These are phyloP conservation scores for Calonectria hongkongensis DNA, from an alignment of 2,329 filamentous ascomycete species.

Conservation along the genomic window DNA sequence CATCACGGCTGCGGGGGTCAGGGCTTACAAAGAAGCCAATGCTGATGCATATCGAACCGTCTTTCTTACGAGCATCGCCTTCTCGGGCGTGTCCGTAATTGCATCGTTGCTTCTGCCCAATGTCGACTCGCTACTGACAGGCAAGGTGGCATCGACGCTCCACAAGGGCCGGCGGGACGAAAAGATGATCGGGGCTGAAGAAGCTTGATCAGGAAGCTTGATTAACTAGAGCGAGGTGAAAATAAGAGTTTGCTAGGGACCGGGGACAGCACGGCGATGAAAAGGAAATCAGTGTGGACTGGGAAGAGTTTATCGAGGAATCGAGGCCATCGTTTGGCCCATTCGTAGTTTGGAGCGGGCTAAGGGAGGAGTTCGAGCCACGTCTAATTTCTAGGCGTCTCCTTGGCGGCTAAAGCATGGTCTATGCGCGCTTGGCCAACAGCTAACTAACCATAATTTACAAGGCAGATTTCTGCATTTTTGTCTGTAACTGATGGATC, in stretches of 20 bases:
- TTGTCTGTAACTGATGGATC: not conserved
- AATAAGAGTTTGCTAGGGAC: not conserved
- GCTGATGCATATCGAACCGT: slow-evolving; percentile 59
- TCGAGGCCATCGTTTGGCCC: slow-evolving; percentile 10
- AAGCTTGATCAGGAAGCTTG: slow-evolving; percentile 20
- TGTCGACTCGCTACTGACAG: slow-evolving; percentile 58
- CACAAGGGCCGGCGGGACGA: slow-evolving; percentile 53
- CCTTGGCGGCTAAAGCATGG: slow-evolving; percentile 3
- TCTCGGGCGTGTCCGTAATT: slow-evolving; percentile 57
- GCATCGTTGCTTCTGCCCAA: slow-evolving; percentile 57
- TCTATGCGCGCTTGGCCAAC: slow-evolving; percentile 11
- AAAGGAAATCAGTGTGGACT: not conserved
- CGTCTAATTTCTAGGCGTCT: slow-evolving; percentile 20
- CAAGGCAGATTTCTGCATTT: slow-evolving; percentile 27
- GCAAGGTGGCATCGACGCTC: slow-evolving; percentile 58
- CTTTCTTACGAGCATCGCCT: slow-evolving; percentile 60
- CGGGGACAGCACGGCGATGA: not conserved
- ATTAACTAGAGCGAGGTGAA: slow-evolving; percentile 4
- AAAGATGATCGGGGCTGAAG: slow-evolving; percentile 40
- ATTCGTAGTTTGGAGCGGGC: slow-evolving; percentile 5
- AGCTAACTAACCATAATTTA: slow-evolving; percentile 3
- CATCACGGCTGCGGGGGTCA: slow-evolving; percentile 55
- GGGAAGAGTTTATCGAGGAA: slow-evolving; percentile 21
- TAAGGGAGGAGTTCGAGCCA: slow-evolving; percentile 6
- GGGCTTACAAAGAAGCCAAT: slow-evolving; percentile 59